phyloP scores from a whole-genome alignment of 2,329 filamentous ascomycete genomes.

The Ophiocordyceps camponoti-rufipedis region DNA sequence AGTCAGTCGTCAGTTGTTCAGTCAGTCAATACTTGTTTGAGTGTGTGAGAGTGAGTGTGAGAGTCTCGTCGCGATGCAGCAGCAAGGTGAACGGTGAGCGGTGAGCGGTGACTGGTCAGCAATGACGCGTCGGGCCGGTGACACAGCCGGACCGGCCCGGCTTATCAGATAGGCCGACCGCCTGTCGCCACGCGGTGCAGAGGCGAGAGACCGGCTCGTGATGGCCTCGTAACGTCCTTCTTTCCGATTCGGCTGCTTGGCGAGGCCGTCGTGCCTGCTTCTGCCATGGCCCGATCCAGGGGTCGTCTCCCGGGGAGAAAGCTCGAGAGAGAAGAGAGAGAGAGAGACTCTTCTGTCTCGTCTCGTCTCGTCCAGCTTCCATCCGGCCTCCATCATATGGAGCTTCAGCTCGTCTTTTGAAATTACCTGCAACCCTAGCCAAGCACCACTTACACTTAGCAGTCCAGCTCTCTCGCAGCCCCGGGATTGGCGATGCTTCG shows the following conservation, averaged over 20 bases:
- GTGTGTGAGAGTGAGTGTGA: no score
- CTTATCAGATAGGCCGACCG: no score
- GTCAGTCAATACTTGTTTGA: no score
- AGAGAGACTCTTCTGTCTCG: background rate
- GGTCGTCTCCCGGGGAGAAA: background rate
- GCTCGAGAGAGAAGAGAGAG: background rate
- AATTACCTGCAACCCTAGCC: conserved; percentile 2
- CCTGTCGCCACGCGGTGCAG: no score
- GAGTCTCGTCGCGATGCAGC: no score
- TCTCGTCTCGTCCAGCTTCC: no score
- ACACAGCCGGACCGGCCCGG: no score
- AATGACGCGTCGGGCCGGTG: no score
- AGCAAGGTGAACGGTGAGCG: no score
- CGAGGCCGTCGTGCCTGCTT: background rate
- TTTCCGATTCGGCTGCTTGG: background rate
- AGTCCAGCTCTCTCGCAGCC: background rate
- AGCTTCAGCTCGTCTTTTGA: background rate
- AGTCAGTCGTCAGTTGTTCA: no score
- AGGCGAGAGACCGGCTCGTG: no score
- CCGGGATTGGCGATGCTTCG: conserved; percentile 23
- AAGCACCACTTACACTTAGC: conserved; percentile 1
- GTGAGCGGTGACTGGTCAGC: no score
- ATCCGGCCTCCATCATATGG: background rate
- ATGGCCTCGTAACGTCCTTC: background rate
- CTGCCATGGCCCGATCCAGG: background rate